Percentiles rank a stretch among this genome's conserved stretches.
These are phyloP conservation scores for Saussurea involucrata DNA, from an alignment of 129 eudicot genomes.

Conservation along the genomic window DNA sequence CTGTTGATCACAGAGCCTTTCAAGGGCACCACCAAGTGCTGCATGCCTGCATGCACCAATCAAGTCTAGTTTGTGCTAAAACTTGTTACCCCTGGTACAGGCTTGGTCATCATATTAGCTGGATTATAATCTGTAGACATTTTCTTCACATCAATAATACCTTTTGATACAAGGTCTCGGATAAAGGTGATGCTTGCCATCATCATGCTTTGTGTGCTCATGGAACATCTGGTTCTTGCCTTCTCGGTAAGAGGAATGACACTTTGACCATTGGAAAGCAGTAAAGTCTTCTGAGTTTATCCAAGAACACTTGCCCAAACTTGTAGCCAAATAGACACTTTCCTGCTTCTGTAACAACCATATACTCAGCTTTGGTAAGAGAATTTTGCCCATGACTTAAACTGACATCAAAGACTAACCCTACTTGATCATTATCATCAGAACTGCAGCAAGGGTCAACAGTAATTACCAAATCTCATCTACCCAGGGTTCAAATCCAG, in stretches of 20 bases:
- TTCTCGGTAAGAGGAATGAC: no score
- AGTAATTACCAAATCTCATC: no score
- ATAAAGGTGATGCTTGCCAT: neutral
- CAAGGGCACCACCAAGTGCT: no score
- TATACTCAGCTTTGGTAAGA: no score
- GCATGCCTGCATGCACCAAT: no score
- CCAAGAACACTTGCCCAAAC: neutral
- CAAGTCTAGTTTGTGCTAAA: neutral
- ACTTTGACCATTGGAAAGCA: neutral
- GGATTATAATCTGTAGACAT: neutral
- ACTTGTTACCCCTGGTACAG: neutral
- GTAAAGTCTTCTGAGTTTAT: neutral
- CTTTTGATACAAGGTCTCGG: neutral
- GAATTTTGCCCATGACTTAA: no score
- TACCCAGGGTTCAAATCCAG: no score
- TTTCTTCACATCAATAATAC: neutral
- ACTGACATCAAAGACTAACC: no score
- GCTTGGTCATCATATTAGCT: neutral
- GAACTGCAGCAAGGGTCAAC: no score
- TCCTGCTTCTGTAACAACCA: no score
- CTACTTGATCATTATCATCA: no score
- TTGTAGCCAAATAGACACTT: neutral
- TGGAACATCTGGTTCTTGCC: no score
- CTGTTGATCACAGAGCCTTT: neutral
- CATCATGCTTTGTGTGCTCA: neutral